A percentile compares a stretch with the other conserved stretches of the same genome.
Evolutionary conservation across 2,329 filamentous ascomycete genomes (phyloP).

Genomic region (Coccinonectria pachysandricola): DNA sequence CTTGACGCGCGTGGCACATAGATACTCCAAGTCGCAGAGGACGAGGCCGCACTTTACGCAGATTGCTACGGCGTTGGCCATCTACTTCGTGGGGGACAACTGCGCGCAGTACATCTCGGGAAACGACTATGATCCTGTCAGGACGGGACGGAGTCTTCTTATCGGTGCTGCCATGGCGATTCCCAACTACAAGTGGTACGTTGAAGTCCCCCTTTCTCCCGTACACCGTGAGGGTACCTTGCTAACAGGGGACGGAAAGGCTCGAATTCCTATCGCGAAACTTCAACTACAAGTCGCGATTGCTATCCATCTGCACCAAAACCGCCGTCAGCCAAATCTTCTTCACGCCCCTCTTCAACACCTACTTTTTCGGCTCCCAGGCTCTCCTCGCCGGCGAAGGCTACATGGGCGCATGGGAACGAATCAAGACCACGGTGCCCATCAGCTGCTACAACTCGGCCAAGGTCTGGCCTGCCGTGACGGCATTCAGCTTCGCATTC

Average conservation of each 20-base stretch:
- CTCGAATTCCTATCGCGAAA: constrained; percentile 68
- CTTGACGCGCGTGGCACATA: constrained; percentile 39
- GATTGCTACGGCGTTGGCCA: constrained; percentile 61
- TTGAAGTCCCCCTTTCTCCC: not conserved
- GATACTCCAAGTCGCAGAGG: constrained; percentile 62
- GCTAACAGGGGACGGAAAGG: constrained; percentile 33
- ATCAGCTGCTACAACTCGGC: constrained; percentile 66
- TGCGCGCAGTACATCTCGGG: constrained; percentile 61
- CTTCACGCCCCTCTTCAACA: constrained; percentile 77
- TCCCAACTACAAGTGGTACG: constrained; percentile 73
- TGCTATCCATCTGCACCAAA: constrained; percentile 63
- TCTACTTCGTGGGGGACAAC: constrained; percentile 70
- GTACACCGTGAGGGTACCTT: no score
- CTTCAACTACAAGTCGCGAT: constrained; percentile 74
- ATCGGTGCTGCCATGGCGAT: constrained; percentile 68
- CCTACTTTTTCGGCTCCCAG: constrained; percentile 75
- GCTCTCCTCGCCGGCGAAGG: constrained; percentile 62
- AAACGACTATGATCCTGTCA: constrained; percentile 54
- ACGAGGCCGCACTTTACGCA: constrained; percentile 71
- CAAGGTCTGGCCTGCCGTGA: constrained; percentile 83
- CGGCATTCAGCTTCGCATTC: constrained; percentile 79
- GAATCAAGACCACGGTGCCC: constrained; percentile 67
- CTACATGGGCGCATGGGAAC: constrained; percentile 53
- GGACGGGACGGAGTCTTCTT: constrained; percentile 60
- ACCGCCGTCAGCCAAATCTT: constrained; percentile 68